These are phyloP conservation scores for Aspergillus bridgeri DNA, from an alignment of 495 filamentous ascomycete genomes.

Conservation along the genomic window DNA sequence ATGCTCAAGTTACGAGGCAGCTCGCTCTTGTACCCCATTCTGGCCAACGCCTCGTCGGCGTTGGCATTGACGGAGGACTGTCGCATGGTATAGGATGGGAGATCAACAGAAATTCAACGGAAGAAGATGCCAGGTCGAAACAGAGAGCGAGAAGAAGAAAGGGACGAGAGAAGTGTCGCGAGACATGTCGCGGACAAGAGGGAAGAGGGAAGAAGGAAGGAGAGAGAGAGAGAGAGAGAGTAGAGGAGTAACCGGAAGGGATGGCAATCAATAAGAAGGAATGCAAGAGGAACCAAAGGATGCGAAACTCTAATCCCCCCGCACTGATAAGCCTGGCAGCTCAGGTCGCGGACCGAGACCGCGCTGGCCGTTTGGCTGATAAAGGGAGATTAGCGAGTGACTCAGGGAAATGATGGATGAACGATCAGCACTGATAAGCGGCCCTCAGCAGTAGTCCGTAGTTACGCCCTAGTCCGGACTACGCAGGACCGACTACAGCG, in stretches of 20 bases:
- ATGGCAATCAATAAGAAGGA: background rate
- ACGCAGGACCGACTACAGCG: too few relatives aligned
- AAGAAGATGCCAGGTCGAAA: too few relatives aligned
- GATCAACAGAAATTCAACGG: background rate
- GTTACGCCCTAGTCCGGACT: too few relatives aligned
- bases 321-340: slow-evolving; percentile 1
- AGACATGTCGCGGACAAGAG: background rate
- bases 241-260: background rate
- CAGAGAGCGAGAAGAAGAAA: background rate
- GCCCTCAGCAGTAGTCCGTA: too few relatives aligned
- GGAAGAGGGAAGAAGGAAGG: background rate
- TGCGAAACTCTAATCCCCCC: background rate
- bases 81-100: slow-evolving; percentile 9
- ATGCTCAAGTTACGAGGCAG: slow-evolving; percentile 59
- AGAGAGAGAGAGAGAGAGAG: background rate
- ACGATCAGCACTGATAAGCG: too few relatives aligned
- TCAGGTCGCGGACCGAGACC: slow-evolving; percentile 10
- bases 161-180: background rate
- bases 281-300: background rate
- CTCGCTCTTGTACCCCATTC: slow-evolving; percentile 63
- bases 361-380: slow-evolving; percentile 10
- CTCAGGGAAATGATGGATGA: too few relatives aligned
- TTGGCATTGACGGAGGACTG: slow-evolving; percentile 29
- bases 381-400: too few relatives aligned
- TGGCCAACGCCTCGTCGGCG: slow-evolving; percentile 54